These are phyloP conservation scores for Agastache rugosa DNA, from an alignment of 257 asterid genomes.

Conservation along the genomic window DNA sequence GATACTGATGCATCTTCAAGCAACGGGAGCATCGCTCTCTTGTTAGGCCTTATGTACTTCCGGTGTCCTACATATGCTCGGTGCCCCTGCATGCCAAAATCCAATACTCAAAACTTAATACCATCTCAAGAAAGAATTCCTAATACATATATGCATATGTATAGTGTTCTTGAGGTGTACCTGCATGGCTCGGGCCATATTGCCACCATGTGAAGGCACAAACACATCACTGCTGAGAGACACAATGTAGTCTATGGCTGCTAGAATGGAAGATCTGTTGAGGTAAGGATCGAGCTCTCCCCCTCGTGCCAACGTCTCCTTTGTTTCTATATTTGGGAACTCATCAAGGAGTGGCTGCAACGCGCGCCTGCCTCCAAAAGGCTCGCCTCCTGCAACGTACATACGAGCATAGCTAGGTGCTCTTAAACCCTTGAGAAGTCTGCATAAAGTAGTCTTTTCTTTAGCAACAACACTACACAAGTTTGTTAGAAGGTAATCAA, in stretches of 20 bases:
- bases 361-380: slow-evolving; percentile 60
- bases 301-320: slow-evolving; percentile 46
- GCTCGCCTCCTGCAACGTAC: slow-evolving; percentile 68
- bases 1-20: slow-evolving; percentile 48
- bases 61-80: slow-evolving; percentile 69
- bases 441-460: slow-evolving; percentile 19
- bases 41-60: slow-evolving; percentile 67
- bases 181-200: slow-evolving; percentile 69
- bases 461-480: not conserved
- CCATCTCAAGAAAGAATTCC: not conserved
- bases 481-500: not conserved
- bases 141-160: no score
- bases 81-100: slow-evolving; percentile 60
- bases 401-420: slow-evolving; percentile 48
- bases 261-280: slow-evolving; percentile 54
- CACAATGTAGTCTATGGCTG: slow-evolving; percentile 71
- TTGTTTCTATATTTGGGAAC: slow-evolving; percentile 59
- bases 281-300: slow-evolving; percentile 67
- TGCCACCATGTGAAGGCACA: slow-evolving; percentile 71
- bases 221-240: slow-evolving; percentile 64
- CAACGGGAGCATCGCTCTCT: slow-evolving; percentile 63
- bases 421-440: slow-evolving; percentile 59
- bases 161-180: not conserved
- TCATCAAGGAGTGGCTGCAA: slow-evolving; percentile 51
- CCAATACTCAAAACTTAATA: not conserved